Evolutionary conservation across 129 eudicot species (phyloP).

Genomic region (Helichrysum umbraculigerum): DNA sequence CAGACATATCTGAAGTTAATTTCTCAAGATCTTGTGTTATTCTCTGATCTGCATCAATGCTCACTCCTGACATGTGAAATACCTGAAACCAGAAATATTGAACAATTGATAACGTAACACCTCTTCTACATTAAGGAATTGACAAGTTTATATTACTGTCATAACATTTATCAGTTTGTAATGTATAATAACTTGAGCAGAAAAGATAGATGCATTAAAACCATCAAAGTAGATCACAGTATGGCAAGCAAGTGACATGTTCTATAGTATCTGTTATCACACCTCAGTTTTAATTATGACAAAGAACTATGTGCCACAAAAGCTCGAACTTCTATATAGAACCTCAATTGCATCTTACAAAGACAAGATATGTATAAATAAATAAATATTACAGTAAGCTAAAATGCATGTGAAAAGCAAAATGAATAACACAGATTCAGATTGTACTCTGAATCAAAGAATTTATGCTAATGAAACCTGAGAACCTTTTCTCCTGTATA

Average conservation of each 20-base stretch:
- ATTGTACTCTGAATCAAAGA: not conserved
- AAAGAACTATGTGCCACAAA: not conserved
- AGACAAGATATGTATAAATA: no score
- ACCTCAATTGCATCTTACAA: no score
- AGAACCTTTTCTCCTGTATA: not conserved
- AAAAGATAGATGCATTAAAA: not conserved
- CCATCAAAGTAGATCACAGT: not conserved
- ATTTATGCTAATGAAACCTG: not conserved
- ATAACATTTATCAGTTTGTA: not conserved
- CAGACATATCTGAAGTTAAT: slow-evolving; percentile 73
- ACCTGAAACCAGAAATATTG: slow-evolving; percentile 54
- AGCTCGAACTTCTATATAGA: not conserved
- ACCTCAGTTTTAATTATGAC: not conserved
- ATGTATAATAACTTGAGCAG: not conserved
- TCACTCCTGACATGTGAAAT: slow-evolving; percentile 67
- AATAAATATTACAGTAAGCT: no score
- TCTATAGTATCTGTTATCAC: not conserved
- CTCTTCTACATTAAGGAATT: slow-evolving; percentile 2
- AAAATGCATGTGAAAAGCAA: not conserved
- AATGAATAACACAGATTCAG: not conserved
- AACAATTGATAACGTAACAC: not conserved
- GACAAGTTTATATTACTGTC: not conserved
- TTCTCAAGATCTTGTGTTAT: slow-evolving; percentile 94
- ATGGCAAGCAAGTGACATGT: not conserved
- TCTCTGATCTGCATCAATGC: slow-evolving; percentile 95